Evolutionary conservation across 23 red algal genomes (phyloP).

Genomic region (Cyanidium caldarium): DNA sequence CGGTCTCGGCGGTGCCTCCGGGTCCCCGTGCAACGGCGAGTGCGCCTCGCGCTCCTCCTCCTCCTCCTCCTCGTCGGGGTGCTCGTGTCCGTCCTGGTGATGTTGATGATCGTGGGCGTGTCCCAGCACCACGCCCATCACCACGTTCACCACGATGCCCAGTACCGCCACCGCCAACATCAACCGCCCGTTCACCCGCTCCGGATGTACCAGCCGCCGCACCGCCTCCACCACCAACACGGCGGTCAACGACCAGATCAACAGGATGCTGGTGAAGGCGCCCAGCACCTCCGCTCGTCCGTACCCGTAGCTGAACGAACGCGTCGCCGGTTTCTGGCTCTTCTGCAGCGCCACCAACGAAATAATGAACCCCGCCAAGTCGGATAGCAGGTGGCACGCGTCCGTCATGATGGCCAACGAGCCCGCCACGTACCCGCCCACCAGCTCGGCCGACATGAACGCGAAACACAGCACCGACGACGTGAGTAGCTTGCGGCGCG

Average conservation of each 20-base stretch:
- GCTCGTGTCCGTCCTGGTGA: background rate
- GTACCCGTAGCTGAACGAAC: constrained; percentile 53
- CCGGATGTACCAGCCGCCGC: constrained; percentile 35
- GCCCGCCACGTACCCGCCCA: constrained; percentile 65
- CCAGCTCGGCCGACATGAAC: constrained; percentile 73
- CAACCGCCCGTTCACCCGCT: constrained; percentile 48
- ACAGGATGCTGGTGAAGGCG: constrained; percentile 64
- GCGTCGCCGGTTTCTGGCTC: constrained; percentile 27
- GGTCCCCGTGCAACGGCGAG: background rate
- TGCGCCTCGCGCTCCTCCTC: background rate
- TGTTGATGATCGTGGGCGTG: constrained; percentile 8
- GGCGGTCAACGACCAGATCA: constrained; percentile 69
- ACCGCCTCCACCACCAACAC: constrained; percentile 34
- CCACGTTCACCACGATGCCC: constrained; percentile 64
- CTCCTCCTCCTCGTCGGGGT: constrained; percentile 3
- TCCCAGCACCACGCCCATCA: constrained; percentile 49
- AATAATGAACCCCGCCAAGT: constrained; percentile 82
- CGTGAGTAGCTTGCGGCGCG: constrained; percentile 20
- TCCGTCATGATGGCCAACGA: constrained; percentile 95
- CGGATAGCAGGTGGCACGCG: constrained; percentile 82
- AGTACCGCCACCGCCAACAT: constrained; percentile 68
- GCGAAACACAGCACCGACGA: constrained; percentile 51
- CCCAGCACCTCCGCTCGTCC: constrained; percentile 85
- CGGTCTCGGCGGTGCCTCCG: background rate
- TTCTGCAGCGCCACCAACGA: constrained; percentile 65